Percentiles rank a stretch among this genome's conserved stretches.
Evolutionary conservation across 2,329 filamentous ascomycete species (phyloP).

Genomic region (Trichoderma cornu-damae): DNA sequence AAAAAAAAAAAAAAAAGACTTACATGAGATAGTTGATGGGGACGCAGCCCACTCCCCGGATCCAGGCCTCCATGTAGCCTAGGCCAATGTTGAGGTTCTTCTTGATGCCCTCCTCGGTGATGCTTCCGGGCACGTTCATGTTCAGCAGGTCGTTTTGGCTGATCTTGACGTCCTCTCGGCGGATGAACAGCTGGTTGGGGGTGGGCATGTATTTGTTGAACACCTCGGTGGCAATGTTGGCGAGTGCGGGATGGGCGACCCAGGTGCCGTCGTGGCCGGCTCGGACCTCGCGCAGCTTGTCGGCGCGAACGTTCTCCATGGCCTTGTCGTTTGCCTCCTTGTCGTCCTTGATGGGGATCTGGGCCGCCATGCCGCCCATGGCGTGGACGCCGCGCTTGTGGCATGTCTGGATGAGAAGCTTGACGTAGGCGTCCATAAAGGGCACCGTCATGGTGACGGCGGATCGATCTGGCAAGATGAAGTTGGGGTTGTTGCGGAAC

Average conservation of each 20-base stretch:
- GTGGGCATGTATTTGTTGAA: constrained; percentile 99
- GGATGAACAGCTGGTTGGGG: constrained; percentile 89
- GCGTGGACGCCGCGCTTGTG: constrained; percentile 95
- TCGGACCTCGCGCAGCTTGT: constrained; percentile 93
- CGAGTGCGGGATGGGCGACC: constrained; percentile 94
- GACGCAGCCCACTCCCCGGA: constrained; percentile 89
- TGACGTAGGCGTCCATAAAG: constrained; percentile 96
- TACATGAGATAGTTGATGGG: constrained; percentile 96
- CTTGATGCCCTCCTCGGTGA: constrained; percentile 91
- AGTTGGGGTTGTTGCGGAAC: constrained; percentile 90
- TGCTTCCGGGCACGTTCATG: constrained; percentile 90
- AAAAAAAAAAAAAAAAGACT: no score
- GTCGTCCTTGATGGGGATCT: constrained; percentile 98
- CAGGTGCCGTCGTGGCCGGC: constrained; percentile 95
- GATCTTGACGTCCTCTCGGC: constrained; percentile 83
- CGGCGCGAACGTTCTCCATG: constrained; percentile 86
- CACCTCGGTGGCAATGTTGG: constrained; percentile 78
- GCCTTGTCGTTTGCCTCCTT: constrained; percentile 84
- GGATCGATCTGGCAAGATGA: constrained; percentile 86
- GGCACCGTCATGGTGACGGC: constrained; percentile 95
- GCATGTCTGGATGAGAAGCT: constrained; percentile 96
- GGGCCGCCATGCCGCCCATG: constrained; percentile 97
- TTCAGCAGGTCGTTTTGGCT: constrained; percentile 88
- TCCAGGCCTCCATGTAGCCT: constrained; percentile 98
- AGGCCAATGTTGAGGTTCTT: constrained; percentile 98